A percentile compares a stretch with the other conserved stretches of the same genome.
phyloP scores from a whole-genome alignment of 2,329 filamentous ascomycete genomes.

The Aspergillus piperis region DNA sequence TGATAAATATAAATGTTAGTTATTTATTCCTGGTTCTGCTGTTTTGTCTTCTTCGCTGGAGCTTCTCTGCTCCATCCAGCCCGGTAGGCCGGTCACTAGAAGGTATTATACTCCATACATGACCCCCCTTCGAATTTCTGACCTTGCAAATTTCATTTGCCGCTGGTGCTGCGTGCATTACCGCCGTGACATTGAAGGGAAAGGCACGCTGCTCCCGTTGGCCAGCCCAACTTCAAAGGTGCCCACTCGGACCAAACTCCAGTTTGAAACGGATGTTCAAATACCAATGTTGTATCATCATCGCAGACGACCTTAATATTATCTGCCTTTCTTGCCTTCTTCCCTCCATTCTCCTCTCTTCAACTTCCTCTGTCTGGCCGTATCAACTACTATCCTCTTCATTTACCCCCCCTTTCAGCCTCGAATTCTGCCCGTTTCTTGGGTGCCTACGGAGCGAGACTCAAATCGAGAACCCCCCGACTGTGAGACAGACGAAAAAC shows the following conservation, averaged over 20 bases:
- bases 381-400: conserved; percentile 5
- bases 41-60: neutral
- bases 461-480: neutral
- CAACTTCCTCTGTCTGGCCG: conserved; percentile 12
- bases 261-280: conserved; percentile 21
- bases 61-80: neutral
- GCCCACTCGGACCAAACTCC: conserved; percentile 20
- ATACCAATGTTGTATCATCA: conserved; percentile 27
- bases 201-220: conserved; percentile 21
- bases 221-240: conserved; percentile 9
- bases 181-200: conserved; percentile 9
- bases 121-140: conserved; percentile 4
- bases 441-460: conserved; percentile 4
- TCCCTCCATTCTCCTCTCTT: conserved; percentile 13
- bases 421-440: conserved; percentile 2
- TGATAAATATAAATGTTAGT: neutral
- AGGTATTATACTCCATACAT: neutral
- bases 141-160: conserved; percentile 9
- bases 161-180: conserved; percentile 1
- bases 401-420: conserved; percentile 1
- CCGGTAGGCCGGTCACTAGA: neutral
- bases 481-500: conserved; percentile 11
- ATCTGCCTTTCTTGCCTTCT: conserved; percentile 13
- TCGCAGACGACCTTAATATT: conserved; percentile 13
- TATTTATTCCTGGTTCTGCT: neutral